Evolutionary conservation across 2,329 filamentous ascomycete genomes (phyloP), one percentile per base, ranked within the genome.

Genomic region (Sclerotiophoma versabilis): DNA sequence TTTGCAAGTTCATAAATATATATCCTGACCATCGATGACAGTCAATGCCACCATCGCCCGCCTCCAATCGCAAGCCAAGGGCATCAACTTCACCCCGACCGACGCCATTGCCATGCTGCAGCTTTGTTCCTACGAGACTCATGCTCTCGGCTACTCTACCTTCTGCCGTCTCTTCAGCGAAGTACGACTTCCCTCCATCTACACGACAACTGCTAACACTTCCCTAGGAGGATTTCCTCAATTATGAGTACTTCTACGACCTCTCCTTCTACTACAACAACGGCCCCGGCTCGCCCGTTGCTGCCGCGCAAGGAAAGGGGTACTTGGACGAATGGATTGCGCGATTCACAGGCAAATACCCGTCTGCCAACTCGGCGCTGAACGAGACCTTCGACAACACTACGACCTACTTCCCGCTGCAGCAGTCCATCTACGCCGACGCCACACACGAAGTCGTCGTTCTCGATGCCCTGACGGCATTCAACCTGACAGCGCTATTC

Each of bases 241-340:
- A 77, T 54, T 78, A 74, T 49, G 77, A 79, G 45, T 79, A 80
- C 61, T 77, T 72, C 62, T 77, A 72, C 57, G 77, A 80, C 50
- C 62, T 80, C 25, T 72, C 72, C 51, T 65, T 77, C 62, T 71
- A 69, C 58, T 69, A 66, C 58, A 70, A 72, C 59, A 72, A 72
- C 48, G 65, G 69, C 0, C 65, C 65, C 8, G 68, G 69, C 5
- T 69, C 65, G 4, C 68, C 68, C 4, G 68, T 71, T 3, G 54
- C 69, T 8, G 69, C 69, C n/a, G 69, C 68, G 0, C 66, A 72
- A 49, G 69, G 69, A n/a, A 72, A 72, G 27, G 68, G 62, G 1
- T 72, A 62, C 22, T 62, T 72, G 0, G 66, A 71, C 27, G 65
- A 71, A 23, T 72, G 60, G 50, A 54, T 72, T 26, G 68, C 62